phyloP scores from a whole-genome alignment of 2,329 filamentous ascomycete genomes.

The Harringtonia aguacate region DNA sequence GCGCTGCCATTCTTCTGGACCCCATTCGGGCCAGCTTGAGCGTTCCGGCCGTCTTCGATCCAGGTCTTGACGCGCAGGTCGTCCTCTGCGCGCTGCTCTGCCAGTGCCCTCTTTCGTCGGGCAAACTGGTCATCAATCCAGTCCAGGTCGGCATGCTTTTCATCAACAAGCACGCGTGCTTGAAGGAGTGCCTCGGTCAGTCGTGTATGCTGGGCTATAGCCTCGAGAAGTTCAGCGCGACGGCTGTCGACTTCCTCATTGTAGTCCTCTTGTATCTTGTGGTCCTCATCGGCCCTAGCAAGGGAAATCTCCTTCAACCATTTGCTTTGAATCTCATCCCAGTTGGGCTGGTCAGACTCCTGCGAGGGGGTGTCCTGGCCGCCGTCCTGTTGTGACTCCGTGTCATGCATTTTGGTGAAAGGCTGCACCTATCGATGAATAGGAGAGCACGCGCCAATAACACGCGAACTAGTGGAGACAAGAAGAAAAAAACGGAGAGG shows the following conservation, averaged over 20 bases:
- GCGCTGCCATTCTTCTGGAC: no score
- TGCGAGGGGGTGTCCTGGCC: background rate
- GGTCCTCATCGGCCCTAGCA: constrained; percentile 16
- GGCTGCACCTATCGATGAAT: no score
- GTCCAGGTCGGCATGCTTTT: constrained; percentile 6
- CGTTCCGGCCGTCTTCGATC: constrained; percentile 1
- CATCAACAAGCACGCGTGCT: constrained; percentile 13
- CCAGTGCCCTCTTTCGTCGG: background rate
- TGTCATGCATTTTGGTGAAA: background rate
- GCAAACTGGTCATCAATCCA: constrained; percentile 10
- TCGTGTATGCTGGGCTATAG: constrained; percentile 25
- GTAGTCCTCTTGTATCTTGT: constrained; percentile 21
- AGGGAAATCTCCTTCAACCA: constrained; percentile 15
- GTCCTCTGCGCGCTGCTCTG: constrained; percentile 1
- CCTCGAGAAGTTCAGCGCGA: constrained; percentile 21
- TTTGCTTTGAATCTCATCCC: constrained; percentile 26
- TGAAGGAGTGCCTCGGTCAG: constrained; percentile 26
- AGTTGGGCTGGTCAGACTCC: constrained; percentile 8
- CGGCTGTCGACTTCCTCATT: constrained; percentile 17
- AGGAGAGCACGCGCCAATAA: no score
- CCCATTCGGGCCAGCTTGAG: no score
- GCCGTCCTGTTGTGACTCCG: background rate
- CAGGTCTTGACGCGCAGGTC: constrained; percentile 7
- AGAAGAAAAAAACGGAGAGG: no score
- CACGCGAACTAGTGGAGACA: no score